Conservation (phyloP, 805 yeast genomes). For the Limtongia smithiae region DNA sequence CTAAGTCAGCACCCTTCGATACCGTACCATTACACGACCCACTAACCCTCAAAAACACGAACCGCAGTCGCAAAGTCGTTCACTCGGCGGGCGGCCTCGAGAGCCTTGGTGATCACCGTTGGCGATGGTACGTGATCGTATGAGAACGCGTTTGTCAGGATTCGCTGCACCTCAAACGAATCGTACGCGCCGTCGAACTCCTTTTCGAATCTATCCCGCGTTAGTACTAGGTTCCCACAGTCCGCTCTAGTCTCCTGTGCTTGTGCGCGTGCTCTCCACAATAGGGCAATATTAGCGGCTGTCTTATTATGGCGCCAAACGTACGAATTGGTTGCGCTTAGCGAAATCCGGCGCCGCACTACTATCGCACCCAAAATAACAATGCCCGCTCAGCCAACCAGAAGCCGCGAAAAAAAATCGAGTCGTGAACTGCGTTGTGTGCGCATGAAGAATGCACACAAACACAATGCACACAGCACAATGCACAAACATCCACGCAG, state of each 20-base stretch:
- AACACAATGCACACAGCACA: not conserved
- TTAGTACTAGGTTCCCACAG: not conserved
- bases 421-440: not conserved
- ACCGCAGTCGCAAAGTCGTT: conserved; percentile 98
- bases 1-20: no score
- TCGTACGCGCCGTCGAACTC: conserved; percentile 94
- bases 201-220: conserved; percentile 68
- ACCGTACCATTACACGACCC: not conserved
- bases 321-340: no score
- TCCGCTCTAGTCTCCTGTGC: no score
- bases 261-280: no score
- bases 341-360: no score
- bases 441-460: not conserved
- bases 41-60: conserved; percentile 89
- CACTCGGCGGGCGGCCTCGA: conserved; percentile 97
- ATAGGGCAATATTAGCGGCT: no score
- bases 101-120: conserved; percentile 88
- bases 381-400: conserved; percentile 23
- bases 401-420: conserved; percentile 10
- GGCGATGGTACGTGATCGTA: conserved; percentile 99
- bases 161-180: conserved; percentile 82
- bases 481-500: not conserved
- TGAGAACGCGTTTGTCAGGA: conserved; percentile 94
- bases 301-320: no score
- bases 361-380: no score